Conservation (phyloP, 2,329 filamentous ascomycete genomes). For the Sclerotiophoma versabilis region DNA sequence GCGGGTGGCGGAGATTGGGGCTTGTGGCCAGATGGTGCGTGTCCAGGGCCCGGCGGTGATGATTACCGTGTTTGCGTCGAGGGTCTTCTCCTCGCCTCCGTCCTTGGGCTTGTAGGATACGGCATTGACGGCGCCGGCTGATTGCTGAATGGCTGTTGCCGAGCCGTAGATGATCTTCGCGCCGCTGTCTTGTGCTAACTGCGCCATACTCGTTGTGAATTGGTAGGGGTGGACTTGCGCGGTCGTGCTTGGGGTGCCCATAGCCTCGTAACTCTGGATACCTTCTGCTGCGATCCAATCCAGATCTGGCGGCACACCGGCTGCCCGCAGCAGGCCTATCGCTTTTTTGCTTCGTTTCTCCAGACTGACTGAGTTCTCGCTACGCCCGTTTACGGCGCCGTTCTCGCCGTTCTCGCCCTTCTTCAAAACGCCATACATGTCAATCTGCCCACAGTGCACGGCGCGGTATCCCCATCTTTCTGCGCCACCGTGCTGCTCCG, state of each 20-base stretch:
- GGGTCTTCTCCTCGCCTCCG: constrained; percentile 43
- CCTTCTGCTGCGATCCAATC: constrained; percentile 81
- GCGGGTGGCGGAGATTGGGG: constrained; percentile 66
- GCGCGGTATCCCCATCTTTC: constrained; percentile 86
- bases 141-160: constrained; percentile 71
- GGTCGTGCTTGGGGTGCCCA: constrained; percentile 82
- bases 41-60: constrained; percentile 71
- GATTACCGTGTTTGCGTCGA: constrained; percentile 65
- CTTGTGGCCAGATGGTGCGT: constrained; percentile 57
- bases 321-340: constrained; percentile 59
- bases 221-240: constrained; percentile 93
- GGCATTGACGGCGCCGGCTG: constrained; percentile 63
- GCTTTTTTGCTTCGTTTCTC: constrained; percentile 63
- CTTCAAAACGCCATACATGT: constrained; percentile 55
- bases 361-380: constrained; percentile 37
- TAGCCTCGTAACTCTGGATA: constrained; percentile 76
- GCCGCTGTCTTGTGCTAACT: constrained; percentile 70
- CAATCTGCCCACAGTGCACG: constrained; percentile 74
- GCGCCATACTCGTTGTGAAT: constrained; percentile 85
- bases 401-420: constrained; percentile 35
- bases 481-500: constrained; percentile 80
- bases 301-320: constrained; percentile 75
- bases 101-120: constrained; percentile 69
- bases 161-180: constrained; percentile 69
- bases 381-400: constrained; percentile 35